Evolutionary conservation across 2,329 filamentous ascomycete genomes (phyloP).

Genomic region (Trichoderma asperellum): DNA sequence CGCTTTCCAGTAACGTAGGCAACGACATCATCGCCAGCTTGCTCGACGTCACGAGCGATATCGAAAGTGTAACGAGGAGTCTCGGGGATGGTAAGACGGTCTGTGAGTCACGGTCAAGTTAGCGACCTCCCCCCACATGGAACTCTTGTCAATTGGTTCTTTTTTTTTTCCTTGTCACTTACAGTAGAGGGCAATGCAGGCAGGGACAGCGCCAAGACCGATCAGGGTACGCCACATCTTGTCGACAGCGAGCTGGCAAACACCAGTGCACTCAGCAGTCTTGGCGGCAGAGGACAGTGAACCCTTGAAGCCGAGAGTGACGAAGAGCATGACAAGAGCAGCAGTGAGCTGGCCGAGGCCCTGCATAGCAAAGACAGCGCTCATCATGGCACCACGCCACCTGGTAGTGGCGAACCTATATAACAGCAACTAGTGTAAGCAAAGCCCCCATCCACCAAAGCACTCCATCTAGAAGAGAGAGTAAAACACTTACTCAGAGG

Average conservation of each 20-base stretch:
- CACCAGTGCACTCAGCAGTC: slow-evolving; percentile 56
- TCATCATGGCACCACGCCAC: slow-evolving; percentile 88
- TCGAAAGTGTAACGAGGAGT: slow-evolving; percentile 89
- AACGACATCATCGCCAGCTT: slow-evolving; percentile 72
- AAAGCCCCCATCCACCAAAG: not conserved
- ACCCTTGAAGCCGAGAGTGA: slow-evolving; percentile 71
- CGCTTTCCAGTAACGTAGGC: slow-evolving; percentile 71
- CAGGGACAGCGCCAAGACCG: slow-evolving; percentile 79
- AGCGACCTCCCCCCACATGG: not conserved
- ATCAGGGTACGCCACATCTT: slow-evolving; percentile 87
- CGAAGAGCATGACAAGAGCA: slow-evolving; percentile 75
- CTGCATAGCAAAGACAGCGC: slow-evolving; percentile 84
- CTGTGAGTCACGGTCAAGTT: slow-evolving; percentile 31
- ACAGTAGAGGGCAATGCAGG: slow-evolving; percentile 79
- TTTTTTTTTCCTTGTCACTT: slow-evolving; percentile 30
- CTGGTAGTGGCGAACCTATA: slow-evolving; percentile 72
- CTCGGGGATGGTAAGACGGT: slow-evolving; percentile 80
- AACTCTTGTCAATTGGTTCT: too few relatives aligned
- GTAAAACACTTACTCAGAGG: slow-evolving; percentile 67
- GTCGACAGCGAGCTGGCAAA: slow-evolving; percentile 60
- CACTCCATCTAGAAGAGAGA: slow-evolving; percentile 1
- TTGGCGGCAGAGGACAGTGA: slow-evolving; percentile 58
- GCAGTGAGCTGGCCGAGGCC: slow-evolving; percentile 79
- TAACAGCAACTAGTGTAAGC: not conserved
- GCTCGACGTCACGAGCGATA: slow-evolving; percentile 72